Base-by-base conservation (phyloP, 2,329 filamentous ascomycete genomes). In the Anisogramma anomala region DNA sequence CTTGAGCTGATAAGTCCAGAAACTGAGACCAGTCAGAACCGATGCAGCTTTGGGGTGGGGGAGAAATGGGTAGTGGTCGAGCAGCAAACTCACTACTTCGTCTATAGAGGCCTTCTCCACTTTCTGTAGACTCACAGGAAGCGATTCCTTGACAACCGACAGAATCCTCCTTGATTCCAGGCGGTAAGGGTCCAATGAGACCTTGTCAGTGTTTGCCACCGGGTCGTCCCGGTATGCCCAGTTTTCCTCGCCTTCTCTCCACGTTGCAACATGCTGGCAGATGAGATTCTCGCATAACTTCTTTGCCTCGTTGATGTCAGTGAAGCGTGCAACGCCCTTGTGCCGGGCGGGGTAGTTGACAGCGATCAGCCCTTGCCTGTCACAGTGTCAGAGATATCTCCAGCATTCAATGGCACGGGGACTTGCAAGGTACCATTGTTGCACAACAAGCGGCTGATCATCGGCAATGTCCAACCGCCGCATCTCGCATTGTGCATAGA, bases 401-500 rank as follows among this genome's bases (percentile, higher is more conserved):
- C 14, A 27, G 11, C n/a, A n/a, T 5, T 11, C 10, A 15, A 14
- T 10, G 10, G 6, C 8, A n/a, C 17, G 5, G 2, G n/a, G n/a
- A 49, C 54, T 31, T 20, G 35, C 26, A 17, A 43, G 38, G 48
- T 64, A 80, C 84, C 84, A 96, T 68, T 96, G 89, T 57, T 93
- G 88, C 15, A 98, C 91, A 1, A 87, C 91, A 18, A 98, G 72
- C 8, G 91, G 91, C 49, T 79, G 74, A 43, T 86, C 75, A 47
- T 84, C 79, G 11, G 81, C 67, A 9, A 84, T 66, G 10, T 79
- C 79, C 33, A 96, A 70, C 6, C 91, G 78, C 8, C 94, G 79
- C 73, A 88, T 93, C 63, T 98, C 91, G 57, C 87, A 95, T 66
- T 98, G 91, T 3, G 84, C 83, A 59, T 98, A 98, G 63, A 98